Evolutionary conservation across 2,329 filamentous ascomycete species (phyloP), one percentile per base, ranked within the genome.

Genomic region (Xylaria sp.): DNA sequence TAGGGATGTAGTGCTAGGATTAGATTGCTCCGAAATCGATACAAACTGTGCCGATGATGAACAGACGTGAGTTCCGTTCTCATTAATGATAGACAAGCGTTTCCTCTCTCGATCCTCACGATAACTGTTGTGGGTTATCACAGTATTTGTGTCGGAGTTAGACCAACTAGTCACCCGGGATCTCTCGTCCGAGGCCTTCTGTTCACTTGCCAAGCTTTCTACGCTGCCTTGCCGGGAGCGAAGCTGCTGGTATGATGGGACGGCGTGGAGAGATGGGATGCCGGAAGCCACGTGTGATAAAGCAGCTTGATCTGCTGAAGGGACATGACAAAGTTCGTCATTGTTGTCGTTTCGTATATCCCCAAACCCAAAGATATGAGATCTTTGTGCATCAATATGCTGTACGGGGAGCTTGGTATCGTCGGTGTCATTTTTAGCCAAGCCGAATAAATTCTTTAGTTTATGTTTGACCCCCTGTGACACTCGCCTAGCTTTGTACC

Each of bases 161-260:
- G 86, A 86, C 91, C 91, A 93, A 77, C 91, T 93, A 1, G 90
- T 92, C 59, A 92, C 87, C 24, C 90, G 82, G n/a, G 89, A 91
- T 71, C 82, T 86, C 21, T 88, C 85, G 47, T 87, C 85, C 14
- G 78, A 81, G 0, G 73, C 74, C 59, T 79, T 79, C 48, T 77
- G 78, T 5, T 82, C 81, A 61, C 80, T 83, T 24, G 71, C 72
- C 2, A 85, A 71, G 67, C 84, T 89, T 67, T 85, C 85, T 4
- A 88, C 72, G 69, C 88, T 89, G 1, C 86, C 87, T 71, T 85
- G 81, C 42, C 84, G 83, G 7, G 87, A 89, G 59, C 79, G 82
- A 53, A 86, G 75, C 64, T 83, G 80, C 55, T 85, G 82, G 42
- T 78, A 79, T 0, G 82, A 83, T 2, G 82, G 79, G 1, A 84